Evolutionary conservation across 345 rosid species (phyloP).

Genomic region (Abelmoschus esculentus): DNA sequence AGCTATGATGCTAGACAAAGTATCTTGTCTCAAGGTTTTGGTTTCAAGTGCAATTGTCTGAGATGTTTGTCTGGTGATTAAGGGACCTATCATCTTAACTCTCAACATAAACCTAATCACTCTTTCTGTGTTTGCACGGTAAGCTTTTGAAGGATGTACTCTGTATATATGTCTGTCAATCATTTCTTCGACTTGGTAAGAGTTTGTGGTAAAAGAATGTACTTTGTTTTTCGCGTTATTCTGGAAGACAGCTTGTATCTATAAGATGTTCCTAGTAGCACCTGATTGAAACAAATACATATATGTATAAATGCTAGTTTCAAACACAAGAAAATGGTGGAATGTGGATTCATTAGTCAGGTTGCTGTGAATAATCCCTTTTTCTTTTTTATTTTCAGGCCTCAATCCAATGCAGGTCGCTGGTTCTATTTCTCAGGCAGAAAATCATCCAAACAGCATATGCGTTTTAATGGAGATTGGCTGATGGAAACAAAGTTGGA

Average conservation of each 20-base stretch:
- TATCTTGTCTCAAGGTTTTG: constrained; percentile 64
- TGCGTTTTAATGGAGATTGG: neutral
- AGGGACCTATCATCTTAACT: neutral
- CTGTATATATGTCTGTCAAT: neutral
- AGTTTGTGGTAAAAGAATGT: neutral
- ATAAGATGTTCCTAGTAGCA: neutral
- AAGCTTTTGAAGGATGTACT: neutral
- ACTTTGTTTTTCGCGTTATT: neutral
- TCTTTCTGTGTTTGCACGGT: neutral
- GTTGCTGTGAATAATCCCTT: constrained; percentile 7
- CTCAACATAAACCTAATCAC: neutral
- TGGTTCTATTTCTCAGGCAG: constrained; percentile 35
- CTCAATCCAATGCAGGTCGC: too few species aligned
- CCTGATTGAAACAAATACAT: neutral
- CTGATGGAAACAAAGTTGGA: too few species aligned
- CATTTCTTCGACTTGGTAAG: neutral
- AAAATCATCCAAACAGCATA: constrained; percentile 63
- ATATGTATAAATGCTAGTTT: neutral
- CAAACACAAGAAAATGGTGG: neutral
- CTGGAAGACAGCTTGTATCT: neutral
- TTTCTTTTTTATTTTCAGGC: too few species aligned
- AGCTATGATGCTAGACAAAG: constrained; percentile 52
- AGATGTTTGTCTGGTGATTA: constrained; percentile 62
- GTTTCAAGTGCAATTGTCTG: constrained; percentile 55
- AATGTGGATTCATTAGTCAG: too few species aligned